Evolutionary conservation across 2,329 filamentous ascomycete genomes (phyloP).

Genomic region (Colletotrichum tropicicola): DNA sequence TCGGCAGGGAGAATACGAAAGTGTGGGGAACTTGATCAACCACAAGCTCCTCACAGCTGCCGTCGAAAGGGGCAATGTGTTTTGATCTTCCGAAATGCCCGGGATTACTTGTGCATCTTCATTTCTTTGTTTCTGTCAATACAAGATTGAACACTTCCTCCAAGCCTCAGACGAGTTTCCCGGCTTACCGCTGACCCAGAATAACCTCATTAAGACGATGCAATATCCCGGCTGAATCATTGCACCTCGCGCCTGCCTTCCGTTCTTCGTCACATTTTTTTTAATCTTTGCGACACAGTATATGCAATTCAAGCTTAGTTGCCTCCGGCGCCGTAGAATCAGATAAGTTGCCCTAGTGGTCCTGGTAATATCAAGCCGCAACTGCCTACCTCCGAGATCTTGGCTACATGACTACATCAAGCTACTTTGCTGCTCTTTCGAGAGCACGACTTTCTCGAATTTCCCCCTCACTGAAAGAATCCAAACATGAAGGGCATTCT

Average conservation of each 20-base stretch:
- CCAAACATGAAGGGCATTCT: background rate
- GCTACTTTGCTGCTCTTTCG: accelerated
- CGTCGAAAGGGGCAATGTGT: background rate
- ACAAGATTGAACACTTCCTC: background rate
- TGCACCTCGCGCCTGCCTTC: background rate
- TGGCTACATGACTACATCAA: background rate
- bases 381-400: background rate
- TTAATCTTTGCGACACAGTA: background rate
- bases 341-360: background rate
- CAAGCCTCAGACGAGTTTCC: background rate
- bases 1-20: background rate
- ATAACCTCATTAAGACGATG: background rate
- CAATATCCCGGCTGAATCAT: background rate
- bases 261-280: background rate
- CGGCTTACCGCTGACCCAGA: background rate
- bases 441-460: background rate
- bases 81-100: background rate
- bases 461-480: background rate
- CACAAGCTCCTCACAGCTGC: too few species aligned
- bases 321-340: background rate
- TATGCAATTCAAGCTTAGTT: background rate
- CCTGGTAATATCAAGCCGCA: background rate
- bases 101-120: too few species aligned
- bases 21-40: background rate
- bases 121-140: background rate